These are phyloP conservation scores for Ophiostoma triangulosporum DNA, from an alignment of 2,329 filamentous ascomycete genomes.

Conservation along the genomic window DNA sequence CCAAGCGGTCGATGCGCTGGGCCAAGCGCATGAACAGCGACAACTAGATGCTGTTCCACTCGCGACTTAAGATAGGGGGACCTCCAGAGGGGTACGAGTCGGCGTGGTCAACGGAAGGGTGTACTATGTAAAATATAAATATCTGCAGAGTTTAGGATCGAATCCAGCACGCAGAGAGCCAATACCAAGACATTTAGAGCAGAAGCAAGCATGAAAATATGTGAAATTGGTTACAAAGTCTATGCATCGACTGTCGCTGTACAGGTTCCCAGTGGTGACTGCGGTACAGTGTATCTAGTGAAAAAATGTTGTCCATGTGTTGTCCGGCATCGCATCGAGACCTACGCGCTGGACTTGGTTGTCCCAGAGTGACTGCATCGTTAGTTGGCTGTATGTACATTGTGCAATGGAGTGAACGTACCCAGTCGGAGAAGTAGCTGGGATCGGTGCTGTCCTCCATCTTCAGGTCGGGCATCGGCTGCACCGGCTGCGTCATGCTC, in stretches of 20 bases:
- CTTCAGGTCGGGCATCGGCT: not conserved
- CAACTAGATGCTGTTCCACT: not conserved
- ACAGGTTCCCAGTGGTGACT: too few relatives aligned
- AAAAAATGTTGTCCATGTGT: not conserved
- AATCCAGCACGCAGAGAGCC: not conserved
- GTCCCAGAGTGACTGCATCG: not conserved
- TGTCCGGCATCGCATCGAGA: not conserved
- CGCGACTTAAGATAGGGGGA: not conserved
- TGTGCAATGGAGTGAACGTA: not conserved
- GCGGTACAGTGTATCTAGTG: too few relatives aligned
- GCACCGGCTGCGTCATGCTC: not conserved
- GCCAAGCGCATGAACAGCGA: not conserved
- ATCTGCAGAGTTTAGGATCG: not conserved
- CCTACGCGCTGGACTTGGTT: not conserved
- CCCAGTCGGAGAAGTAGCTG: not conserved
- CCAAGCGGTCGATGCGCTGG: not conserved
- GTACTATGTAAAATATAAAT: not conserved
- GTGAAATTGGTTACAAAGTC: too few relatives aligned
- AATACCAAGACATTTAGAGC: constrained; percentile 1
- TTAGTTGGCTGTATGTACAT: not conserved
- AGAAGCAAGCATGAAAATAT: not conserved
- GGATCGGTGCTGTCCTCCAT: not conserved
- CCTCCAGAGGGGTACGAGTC: too few relatives aligned
- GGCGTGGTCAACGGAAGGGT: not conserved
- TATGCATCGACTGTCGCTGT: too few relatives aligned